phyloP scores from a whole-genome alignment of 495 filamentous ascomycete genomes.

The Monascus purpureus region DNA sequence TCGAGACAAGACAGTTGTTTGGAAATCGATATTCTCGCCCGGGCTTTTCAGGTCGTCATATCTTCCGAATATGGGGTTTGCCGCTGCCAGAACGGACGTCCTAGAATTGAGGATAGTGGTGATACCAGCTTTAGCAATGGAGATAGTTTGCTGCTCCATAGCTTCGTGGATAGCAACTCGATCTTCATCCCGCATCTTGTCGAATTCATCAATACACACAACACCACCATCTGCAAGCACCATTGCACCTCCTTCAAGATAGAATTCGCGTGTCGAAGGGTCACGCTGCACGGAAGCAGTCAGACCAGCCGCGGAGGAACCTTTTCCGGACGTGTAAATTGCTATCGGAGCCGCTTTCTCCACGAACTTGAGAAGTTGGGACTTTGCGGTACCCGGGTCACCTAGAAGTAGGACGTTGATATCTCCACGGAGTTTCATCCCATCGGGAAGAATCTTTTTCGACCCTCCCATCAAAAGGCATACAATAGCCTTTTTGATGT shows the following conservation, averaged over 20 bases:
- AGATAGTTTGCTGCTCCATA: slow-evolving; percentile 99
- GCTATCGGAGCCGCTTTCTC: slow-evolving; percentile 94
- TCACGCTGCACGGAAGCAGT: slow-evolving; percentile 97
- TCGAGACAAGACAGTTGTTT: slow-evolving; percentile 94
- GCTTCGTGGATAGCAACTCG: slow-evolving; percentile 98
- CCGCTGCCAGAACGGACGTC: slow-evolving; percentile 89
- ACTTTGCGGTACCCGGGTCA: slow-evolving; percentile 97
- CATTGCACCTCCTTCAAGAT: slow-evolving; percentile 97
- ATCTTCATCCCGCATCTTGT: slow-evolving; percentile 99
- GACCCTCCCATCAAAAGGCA: slow-evolving; percentile 91
- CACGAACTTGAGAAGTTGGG: slow-evolving; percentile 93
- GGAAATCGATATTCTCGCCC: slow-evolving; percentile 99
- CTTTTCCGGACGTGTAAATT: slow-evolving; percentile 98
- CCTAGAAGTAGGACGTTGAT: slow-evolving; percentile 97
- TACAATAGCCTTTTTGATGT: slow-evolving; percentile 98
- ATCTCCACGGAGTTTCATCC: slow-evolving; percentile 96
- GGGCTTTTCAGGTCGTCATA: slow-evolving; percentile 98
- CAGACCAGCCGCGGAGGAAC: slow-evolving; percentile 94
- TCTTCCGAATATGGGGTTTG: slow-evolving; percentile 93
- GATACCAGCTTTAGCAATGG: slow-evolving; percentile 97
- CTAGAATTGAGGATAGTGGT: slow-evolving; percentile 96
- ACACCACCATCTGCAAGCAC: slow-evolving; percentile 95
- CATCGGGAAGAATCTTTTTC: slow-evolving; percentile 97
- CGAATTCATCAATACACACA: slow-evolving; percentile 99
- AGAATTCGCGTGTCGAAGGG: slow-evolving; percentile 84